Percentiles rank a stretch among this genome's conserved stretches.
Conservation (phyloP, 352 stramenopile species). For the Globisporangium carolinianum region DNA sequence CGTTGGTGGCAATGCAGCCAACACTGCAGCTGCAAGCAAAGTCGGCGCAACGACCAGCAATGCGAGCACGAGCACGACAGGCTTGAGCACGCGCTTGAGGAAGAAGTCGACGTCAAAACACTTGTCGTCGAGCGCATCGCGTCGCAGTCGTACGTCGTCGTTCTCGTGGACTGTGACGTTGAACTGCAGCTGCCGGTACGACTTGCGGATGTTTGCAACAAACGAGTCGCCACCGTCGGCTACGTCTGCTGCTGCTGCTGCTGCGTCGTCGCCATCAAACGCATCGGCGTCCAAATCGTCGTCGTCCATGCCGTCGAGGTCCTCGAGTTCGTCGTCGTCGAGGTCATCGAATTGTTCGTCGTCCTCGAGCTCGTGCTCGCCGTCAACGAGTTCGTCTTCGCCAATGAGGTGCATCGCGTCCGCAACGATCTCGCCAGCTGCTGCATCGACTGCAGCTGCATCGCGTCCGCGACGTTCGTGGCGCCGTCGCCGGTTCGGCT, state of each 20-base stretch:
- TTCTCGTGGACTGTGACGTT: slow-evolving; percentile 68
- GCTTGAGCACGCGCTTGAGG: slow-evolving; percentile 49
- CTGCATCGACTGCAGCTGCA: too few species aligned
- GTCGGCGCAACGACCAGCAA: slow-evolving; percentile 47
- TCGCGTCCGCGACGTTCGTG: slow-evolving; percentile 15
- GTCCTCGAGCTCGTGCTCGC: slow-evolving; percentile 12
- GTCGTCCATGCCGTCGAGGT: slow-evolving; percentile 32
- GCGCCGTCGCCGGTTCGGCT: slow-evolving; percentile 32
- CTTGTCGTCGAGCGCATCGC: slow-evolving; percentile 48
- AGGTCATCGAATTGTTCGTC: slow-evolving; percentile 27
- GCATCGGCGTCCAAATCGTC: slow-evolving; percentile 25
- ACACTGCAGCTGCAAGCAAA: slow-evolving; percentile 35
- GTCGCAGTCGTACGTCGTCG: slow-evolving; percentile 46
- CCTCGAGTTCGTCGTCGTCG: slow-evolving; percentile 27
- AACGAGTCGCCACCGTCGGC: slow-evolving; percentile 20
- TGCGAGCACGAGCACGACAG: slow-evolving; percentile 38
- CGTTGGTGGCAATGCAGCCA: slow-evolving; percentile 36
- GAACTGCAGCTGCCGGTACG: slow-evolving; percentile 66
- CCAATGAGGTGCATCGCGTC: slow-evolving; percentile 10
- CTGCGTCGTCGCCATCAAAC: slow-evolving; percentile 1
- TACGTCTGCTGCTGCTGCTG: slow-evolving; percentile 11
- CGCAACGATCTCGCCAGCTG: neutral
- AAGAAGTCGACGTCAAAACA: slow-evolving; percentile 75
- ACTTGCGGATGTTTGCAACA: slow-evolving; percentile 44
- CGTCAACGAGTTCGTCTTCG: slow-evolving; percentile 17